A percentile compares a stretch with the other conserved stretches of the same genome.
These are phyloP conservation scores for Aspergillus saccharolyticus DNA, from an alignment of 495 filamentous ascomycete genomes.

Conservation along the genomic window DNA sequence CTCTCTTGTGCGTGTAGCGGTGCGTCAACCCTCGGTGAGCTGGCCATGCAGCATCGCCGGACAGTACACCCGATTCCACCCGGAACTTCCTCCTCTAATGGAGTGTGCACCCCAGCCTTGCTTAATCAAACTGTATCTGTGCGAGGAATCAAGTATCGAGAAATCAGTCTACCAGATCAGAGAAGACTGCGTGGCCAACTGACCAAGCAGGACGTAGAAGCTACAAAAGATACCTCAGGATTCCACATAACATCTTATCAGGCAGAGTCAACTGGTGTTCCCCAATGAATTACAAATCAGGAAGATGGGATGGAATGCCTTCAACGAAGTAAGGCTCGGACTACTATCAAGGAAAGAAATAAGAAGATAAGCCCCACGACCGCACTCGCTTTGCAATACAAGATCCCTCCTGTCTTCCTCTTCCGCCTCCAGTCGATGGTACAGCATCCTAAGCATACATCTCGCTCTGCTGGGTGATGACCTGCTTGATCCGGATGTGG, in stretches of 20 bases:
- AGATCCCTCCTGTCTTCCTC: neutral
- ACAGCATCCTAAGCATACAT: conserved; percentile 15
- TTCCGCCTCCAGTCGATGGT: too few species aligned
- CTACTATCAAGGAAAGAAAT: neutral
- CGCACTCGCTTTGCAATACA: too few species aligned
- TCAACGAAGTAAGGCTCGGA: neutral
- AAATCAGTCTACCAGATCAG: neutral
- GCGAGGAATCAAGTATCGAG: too few species aligned
- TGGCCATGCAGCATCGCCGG: neutral
- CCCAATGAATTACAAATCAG: neutral
- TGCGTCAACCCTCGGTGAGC: neutral
- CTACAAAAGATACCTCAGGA: neutral
- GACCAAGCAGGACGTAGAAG: neutral
- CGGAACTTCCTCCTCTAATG: neutral
- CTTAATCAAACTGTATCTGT: neutral
- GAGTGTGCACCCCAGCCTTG: neutral
- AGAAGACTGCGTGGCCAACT: neutral
- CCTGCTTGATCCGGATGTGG: conserved; percentile 36
- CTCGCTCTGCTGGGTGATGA: conserved; percentile 38
- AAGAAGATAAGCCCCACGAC: too few species aligned
- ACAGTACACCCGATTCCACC: neutral
- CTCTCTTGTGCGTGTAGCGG: neutral
- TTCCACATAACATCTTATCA: neutral
- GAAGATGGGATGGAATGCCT: neutral
- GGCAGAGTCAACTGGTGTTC: too few species aligned